Evolutionary conservation across 2,329 filamentous ascomycete genomes (phyloP).

Genomic region (Clonostachys byssicola): DNA sequence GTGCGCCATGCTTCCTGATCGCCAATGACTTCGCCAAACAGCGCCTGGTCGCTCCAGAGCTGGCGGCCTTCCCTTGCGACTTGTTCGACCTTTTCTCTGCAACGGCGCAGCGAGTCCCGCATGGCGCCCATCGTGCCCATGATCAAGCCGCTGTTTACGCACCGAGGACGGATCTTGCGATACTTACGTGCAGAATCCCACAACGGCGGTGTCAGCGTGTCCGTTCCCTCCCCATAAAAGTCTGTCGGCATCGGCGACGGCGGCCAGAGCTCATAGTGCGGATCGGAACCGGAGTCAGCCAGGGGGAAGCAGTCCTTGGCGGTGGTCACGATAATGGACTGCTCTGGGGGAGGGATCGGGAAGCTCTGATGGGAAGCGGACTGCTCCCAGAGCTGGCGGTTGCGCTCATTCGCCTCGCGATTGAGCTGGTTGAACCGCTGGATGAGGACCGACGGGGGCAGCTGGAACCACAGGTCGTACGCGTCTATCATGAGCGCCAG

Average conservation of each 20-base stretch:
- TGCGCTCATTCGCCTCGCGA: constrained; percentile 21
- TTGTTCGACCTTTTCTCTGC: constrained; percentile 18
- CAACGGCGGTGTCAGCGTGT: constrained; percentile 13
- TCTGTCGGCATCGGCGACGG: constrained; percentile 23
- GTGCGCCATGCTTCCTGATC: constrained; percentile 30
- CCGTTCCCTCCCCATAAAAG: constrained; percentile 25
- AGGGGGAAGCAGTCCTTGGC: constrained; percentile 28
- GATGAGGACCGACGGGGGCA: constrained; percentile 28
- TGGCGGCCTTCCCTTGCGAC: constrained; percentile 20
- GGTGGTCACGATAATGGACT: constrained; percentile 23
- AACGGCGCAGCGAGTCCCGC: constrained; percentile 12
- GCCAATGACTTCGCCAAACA: constrained; percentile 29
- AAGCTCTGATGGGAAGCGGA: constrained; percentile 8
- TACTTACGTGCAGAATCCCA: constrained; percentile 25
- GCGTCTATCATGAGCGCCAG: constrained; percentile 29
- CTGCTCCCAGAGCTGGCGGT: constrained; percentile 13
- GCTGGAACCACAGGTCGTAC: constrained; percentile 32
- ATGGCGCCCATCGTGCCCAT: constrained; percentile 25
- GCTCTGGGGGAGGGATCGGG: constrained; percentile 19
- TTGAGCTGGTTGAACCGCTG: constrained; percentile 27
- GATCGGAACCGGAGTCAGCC: constrained; percentile 23
- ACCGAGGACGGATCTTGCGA: constrained; percentile 22
- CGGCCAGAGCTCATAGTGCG: constrained; percentile 28
- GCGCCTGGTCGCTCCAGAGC: constrained; percentile 31
- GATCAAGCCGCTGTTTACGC: constrained; percentile 26